A percentile compares a stretch with the other conserved stretches of the same genome.
Conservation (phyloP, 2,329 filamentous ascomycete genomes). For the Clarireedia hainanense region DNA sequence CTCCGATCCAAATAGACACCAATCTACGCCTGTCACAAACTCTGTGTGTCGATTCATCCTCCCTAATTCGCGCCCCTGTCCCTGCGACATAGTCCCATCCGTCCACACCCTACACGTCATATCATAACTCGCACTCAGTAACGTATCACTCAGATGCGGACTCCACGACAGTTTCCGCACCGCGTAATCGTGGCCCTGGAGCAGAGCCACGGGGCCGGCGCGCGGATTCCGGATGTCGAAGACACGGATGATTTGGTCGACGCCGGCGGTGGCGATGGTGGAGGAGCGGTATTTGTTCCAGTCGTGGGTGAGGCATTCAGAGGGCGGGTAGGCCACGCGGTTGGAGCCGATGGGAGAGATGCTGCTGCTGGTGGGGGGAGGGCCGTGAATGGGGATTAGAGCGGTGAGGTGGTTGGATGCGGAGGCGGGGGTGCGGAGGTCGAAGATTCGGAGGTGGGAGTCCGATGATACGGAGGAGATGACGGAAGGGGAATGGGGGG, state of each 20-base stretch:
- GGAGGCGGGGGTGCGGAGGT: conserved; percentile 77
- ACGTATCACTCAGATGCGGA: conserved; percentile 80
- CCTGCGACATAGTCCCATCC: conserved; percentile 49
- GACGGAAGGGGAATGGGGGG: conserved; percentile 76
- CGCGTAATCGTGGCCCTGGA: conserved; percentile 87
- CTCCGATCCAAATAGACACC: conserved; percentile 92
- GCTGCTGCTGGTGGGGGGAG: conserved; percentile 30
- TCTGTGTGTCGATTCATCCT: conserved; percentile 89
- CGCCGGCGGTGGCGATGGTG: conserved; percentile 79
- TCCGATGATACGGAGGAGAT: conserved; percentile 85
- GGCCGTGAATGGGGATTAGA: conserved; percentile 74
- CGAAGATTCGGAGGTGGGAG: conserved; percentile 82
- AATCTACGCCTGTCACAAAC: conserved; percentile 93
- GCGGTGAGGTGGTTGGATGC: conserved; percentile 82
- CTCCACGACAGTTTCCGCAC: conserved; percentile 83
- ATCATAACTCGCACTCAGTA: conserved; percentile 89
- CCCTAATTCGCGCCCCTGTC: conserved; percentile 39
- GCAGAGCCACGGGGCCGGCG: conserved; percentile 62
- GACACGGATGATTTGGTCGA: conserved; percentile 78
- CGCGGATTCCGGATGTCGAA: conserved; percentile 80
- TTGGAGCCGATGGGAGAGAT: conserved; percentile 18
- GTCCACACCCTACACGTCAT: conserved; percentile 97
- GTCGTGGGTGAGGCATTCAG: conserved; percentile 86
- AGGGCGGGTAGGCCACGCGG: conserved; percentile 30
- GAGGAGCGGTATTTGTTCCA: conserved; percentile 97